These are phyloP conservation scores for Lentinula guzmanii DNA, from an alignment of 768 basidiomycete species.

Conservation along the genomic window DNA sequence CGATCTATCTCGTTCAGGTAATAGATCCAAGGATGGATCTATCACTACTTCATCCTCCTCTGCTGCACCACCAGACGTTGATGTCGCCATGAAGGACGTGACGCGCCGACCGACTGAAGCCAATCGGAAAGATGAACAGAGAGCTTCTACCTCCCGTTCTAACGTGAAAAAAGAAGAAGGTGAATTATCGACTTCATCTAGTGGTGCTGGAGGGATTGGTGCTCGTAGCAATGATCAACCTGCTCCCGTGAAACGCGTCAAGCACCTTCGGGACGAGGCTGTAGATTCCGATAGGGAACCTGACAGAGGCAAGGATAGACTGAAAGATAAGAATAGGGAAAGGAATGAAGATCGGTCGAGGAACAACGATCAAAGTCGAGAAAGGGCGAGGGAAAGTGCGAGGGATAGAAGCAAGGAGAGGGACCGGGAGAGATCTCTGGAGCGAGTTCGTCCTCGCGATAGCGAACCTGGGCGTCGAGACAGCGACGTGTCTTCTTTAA, in stretches of 20 bases:
- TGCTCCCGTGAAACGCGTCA: slow-evolving; percentile 10
- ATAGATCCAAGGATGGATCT: background rate
- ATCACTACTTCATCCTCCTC: background rate
- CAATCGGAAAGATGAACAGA: background rate
- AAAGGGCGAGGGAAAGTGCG: slow-evolving; percentile 10
- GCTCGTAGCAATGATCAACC: background rate
- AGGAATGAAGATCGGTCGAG: slow-evolving; percentile 23
- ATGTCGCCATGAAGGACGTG: slow-evolving; percentile 1
- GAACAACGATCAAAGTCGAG: slow-evolving; percentile 17
- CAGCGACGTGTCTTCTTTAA: slow-evolving; percentile 11
- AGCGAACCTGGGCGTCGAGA: background rate
- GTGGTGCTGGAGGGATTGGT: background rate
- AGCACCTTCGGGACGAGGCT: slow-evolving; percentile 18
- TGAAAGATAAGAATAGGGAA: slow-evolving; percentile 13
- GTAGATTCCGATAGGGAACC: slow-evolving; percentile 19
- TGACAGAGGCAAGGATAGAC: slow-evolving; percentile 15
- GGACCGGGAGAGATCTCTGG: slow-evolving; percentile 9
- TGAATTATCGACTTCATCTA: background rate
- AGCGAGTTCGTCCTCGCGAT: background rate
- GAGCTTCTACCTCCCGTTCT: background rate
- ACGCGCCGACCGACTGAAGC: background rate
- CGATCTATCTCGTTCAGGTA: background rate
- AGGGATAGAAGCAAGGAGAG: slow-evolving; percentile 17
- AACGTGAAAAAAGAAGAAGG: background rate
- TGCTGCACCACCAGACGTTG: background rate